Base-by-base conservation (phyloP, 2,329 filamentous ascomycete species). In the Ampelomyces quisqualis region DNA sequence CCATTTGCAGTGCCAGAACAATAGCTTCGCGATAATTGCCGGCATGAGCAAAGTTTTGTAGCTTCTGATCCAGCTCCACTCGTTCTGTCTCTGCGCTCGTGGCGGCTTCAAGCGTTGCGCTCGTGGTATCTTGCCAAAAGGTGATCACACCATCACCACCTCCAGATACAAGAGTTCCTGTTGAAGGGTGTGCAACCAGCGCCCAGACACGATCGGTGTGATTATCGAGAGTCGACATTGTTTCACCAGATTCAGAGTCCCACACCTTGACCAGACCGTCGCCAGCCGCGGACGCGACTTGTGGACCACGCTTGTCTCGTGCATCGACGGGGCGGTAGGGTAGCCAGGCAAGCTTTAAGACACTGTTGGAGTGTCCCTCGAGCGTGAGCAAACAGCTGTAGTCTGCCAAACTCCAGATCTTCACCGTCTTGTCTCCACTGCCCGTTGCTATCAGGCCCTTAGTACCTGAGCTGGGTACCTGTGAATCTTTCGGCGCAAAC, bases 181-280 rank as follows among this genome's bases (percentile, higher is more conserved):
- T 73, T n/a, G 60, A 51, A 34, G 60, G 62, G 31, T 91, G 78
- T 8, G 88, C 81, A 4, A 88, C 81, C 13, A 97, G 74, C 0
- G 90, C 90, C 90, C 90, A 96, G 1, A 97, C 90, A 42, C 93
- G 82, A 70, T 98, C 93, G 57, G 90, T 90, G 68, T 98, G 93
- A 70, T 97, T 97, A 70, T 98, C 93, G 4, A 98, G 78, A 0
- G 93, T 98, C 51, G 86, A 86, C 53, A 90, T 88, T 2, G 84
- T 77, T 68, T 97, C 93, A 32, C 90, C 90, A 1, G 79, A 84
- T 61, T 86, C 85, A 9, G 87, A 86, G 56, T 95, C 88, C 93
- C 93, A 98, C 21, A 98, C 82, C 70, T 97, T 98, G 43, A 98
- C 90, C 3, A 98, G 78, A 2, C 93, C 93, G 68, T 98, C 94